Evolutionary conservation across 192 early-diverging fungal genomes (phyloP), one percentile per base, ranked within the genome.

Genomic region (Coemansia sp.): DNA sequence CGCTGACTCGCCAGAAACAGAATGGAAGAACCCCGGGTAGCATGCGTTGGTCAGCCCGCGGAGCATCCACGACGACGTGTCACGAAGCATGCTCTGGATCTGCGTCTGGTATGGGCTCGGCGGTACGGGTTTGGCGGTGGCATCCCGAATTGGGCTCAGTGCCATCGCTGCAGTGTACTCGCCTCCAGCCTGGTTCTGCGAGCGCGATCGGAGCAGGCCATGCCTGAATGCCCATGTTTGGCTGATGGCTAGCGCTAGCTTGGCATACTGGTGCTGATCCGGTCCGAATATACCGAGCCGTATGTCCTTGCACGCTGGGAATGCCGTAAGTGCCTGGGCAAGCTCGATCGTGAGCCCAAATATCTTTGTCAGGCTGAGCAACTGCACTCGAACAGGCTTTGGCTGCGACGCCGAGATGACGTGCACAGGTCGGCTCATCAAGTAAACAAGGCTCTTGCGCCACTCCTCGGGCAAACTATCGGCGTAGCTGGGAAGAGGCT

Each of bases 31-130:
- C 7, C 77, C 72, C 5, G 58, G 59, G 60, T 55, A 55, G 45
- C 73, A 59, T 1, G 77, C 77, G 10, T 24, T 43, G 24, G 59
- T 3, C 66, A 80, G 63, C 9, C 77, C 77, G 16, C 69, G 77
- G n/a, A 69, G 28, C 77, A 80, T 75, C 77, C 77, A 80, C 45
- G 60, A 60, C 20, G 77, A 66, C 10, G 69, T 65, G 33, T 71
- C 60, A 26, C 69, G 69, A 35, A 69, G 35, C 46, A 40, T 33
- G 8, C 20, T 28, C 63, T 71, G 75, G 9, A 59, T 48, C 20
- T 67, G 63, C 28, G 28, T 57, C 23, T 66, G 63, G 23, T 63
- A 59, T 9, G 76, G 66, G 23, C 67, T 78, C 3, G 42, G 58
- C 10, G 76, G 66, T n/a, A 33, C 53, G 18, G 62, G 59, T 18